Evolutionary conservation across 2,329 filamentous ascomycete genomes (phyloP).

Genomic region (Paraphoma chrysanthemicola): DNA sequence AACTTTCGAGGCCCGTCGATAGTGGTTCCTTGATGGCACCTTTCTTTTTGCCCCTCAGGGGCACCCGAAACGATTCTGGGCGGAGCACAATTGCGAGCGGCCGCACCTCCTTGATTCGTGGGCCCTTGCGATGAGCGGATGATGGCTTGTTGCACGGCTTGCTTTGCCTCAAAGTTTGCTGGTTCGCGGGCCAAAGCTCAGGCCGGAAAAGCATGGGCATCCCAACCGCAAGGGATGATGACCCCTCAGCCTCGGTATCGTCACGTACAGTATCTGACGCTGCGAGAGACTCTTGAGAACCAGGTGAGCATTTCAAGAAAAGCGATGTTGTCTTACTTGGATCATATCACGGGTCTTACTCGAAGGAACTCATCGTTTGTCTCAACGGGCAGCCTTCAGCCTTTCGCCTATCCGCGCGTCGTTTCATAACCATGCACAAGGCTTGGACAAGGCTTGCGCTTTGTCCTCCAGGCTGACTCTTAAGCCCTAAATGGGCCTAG

Average conservation of each 20-base stretch:
- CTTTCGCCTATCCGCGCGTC: constrained; percentile 21
- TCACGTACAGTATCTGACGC: background rate
- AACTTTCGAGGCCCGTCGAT: constrained; percentile 17
- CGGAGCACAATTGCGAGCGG: constrained; percentile 19
- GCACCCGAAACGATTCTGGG: constrained; percentile 28
- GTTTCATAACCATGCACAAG: constrained; percentile 43
- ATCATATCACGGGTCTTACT: background rate
- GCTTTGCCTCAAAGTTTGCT: constrained; percentile 28
- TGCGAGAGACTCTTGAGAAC: background rate
- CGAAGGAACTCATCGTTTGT: background rate
- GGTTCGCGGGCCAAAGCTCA: constrained; percentile 36
- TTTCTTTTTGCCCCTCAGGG: constrained; percentile 32
- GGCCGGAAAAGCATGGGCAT: constrained; percentile 21
- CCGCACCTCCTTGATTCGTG: constrained; percentile 32
- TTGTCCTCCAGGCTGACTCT: constrained; percentile 31
- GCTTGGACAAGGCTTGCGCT: constrained; percentile 22
- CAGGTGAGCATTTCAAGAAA: background rate
- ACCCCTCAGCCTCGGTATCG: background rate
- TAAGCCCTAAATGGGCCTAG: constrained; percentile 27
- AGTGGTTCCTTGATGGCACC: constrained; percentile 11
- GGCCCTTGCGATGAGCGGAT: constrained; percentile 28
- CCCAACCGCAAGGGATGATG: constrained; percentile 26
- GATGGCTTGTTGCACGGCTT: constrained; percentile 39
- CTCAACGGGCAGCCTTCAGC: background rate
- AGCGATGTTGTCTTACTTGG: background rate